Percentiles rank a stretch among this genome's conserved stretches.
phyloP scores from a whole-genome alignment of 805 yeast genomes.

The Wickerhamomyces canadensis region DNA sequence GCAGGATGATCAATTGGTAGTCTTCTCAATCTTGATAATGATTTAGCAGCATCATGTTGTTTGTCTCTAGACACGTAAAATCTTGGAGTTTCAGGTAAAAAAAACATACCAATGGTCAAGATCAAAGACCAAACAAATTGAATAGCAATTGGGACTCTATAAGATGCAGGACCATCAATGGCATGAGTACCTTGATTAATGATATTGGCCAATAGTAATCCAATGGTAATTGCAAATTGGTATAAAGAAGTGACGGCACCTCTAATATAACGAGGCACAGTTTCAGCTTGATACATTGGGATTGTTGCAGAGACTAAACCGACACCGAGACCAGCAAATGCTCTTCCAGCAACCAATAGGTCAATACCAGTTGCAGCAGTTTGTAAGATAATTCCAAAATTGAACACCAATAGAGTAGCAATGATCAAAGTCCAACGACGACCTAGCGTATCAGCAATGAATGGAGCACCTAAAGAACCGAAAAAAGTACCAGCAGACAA shows the following conservation, averaged over 20 bases:
- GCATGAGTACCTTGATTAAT: conserved; percentile 63
- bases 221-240: conserved; percentile 71
- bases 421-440: conserved; percentile 45
- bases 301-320: conserved; percentile 70
- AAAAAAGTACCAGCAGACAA: conserved; percentile 65
- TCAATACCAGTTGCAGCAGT: conserved; percentile 40
- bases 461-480: conserved; percentile 62
- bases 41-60: conserved; percentile 49
- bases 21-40: conserved; percentile 51
- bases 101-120: conserved; percentile 54
- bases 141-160: conserved; percentile 68
- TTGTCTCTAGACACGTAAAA: conserved; percentile 54
- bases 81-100: conserved; percentile 76
- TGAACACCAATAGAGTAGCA: conserved; percentile 40
- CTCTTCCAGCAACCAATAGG: conserved; percentile 61
- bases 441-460: conserved; percentile 48
- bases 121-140: conserved; percentile 68
- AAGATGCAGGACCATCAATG: conserved; percentile 49
- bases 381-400: conserved; percentile 49
- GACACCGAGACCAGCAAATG: conserved; percentile 66
- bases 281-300: conserved; percentile 75
- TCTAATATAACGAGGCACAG: conserved; percentile 72
- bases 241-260: conserved; percentile 74
- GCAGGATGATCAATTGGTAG: conserved; percentile 39
- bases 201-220: conserved; percentile 63